Percentiles rank a stretch among this genome's conserved stretches.
phyloP scores from a whole-genome alignment of 2,329 filamentous ascomycete genomes.

The Sarocladium oryzae region DNA sequence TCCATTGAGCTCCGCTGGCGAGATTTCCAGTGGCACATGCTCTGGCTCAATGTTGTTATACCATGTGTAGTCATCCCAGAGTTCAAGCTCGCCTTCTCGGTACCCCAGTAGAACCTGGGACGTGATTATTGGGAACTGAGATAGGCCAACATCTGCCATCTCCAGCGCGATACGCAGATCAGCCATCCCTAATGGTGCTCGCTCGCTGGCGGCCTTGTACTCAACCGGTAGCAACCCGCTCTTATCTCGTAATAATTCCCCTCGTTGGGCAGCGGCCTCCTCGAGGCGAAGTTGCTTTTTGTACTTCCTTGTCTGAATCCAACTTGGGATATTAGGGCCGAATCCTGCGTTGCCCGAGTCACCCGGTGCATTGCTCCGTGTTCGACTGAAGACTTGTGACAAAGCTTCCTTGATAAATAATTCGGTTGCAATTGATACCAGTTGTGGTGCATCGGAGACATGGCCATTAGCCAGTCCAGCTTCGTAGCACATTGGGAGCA shows the following conservation, averaged over 20 bases:
- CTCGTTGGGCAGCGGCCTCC: conserved; percentile 65
- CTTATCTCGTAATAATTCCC: conserved; percentile 67
- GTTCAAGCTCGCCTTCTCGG: conserved; percentile 69
- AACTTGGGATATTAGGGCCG: conserved; percentile 54
- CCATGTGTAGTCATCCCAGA: conserved; percentile 55
- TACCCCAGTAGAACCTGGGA: conserved; percentile 65
- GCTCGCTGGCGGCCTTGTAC: conserved; percentile 65
- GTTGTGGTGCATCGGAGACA: conserved; percentile 52
- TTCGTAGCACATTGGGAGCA: conserved; percentile 65
- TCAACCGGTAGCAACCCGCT: conserved; percentile 76
- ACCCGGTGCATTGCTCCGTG: conserved; percentile 58
- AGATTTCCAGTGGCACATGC: conserved; percentile 20
- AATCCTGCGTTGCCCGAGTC: conserved; percentile 56
- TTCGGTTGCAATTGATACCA: conserved; percentile 60
- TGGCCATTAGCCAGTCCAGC: conserved; percentile 55
- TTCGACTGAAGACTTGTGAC: conserved; percentile 56
- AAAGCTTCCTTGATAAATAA: conserved; percentile 62
- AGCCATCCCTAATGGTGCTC: conserved; percentile 66
- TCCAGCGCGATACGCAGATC: conserved; percentile 73
- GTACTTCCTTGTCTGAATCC: conserved; percentile 76
- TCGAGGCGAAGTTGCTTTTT: conserved; percentile 67
- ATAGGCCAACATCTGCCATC: conserved; percentile 68
- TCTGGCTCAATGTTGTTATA: conserved; percentile 31
- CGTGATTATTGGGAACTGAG: conserved; percentile 69
- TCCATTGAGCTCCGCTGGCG: conserved; percentile 26